Conservation (phyloP, 331 rosid genomes). For the Quercus tomentella region DNA sequence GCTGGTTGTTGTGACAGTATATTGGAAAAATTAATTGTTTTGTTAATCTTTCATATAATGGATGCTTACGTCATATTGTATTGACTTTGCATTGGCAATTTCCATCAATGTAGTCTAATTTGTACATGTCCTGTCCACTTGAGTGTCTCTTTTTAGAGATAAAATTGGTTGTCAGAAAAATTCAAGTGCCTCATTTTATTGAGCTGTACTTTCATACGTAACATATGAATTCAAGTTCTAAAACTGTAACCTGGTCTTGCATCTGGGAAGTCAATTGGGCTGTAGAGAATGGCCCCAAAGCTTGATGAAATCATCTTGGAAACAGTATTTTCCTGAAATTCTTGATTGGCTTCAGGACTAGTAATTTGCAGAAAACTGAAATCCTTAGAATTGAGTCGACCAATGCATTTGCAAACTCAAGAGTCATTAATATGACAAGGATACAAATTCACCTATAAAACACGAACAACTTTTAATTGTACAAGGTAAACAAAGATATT, state of each 20-base stretch:
- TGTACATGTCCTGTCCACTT: too few relatives aligned
- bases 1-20: too few relatives aligned
- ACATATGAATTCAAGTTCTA: constrained; percentile 2
- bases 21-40: too few relatives aligned
- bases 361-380: constrained; percentile 27
- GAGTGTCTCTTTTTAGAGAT: too few relatives aligned
- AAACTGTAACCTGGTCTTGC: constrained; percentile 64
- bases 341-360: constrained; percentile 30
- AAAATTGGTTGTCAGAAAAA: too few relatives aligned
- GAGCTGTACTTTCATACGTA: background rate
- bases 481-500: background rate
- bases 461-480: constrained; percentile 8
- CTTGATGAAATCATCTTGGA: constrained; percentile 28
- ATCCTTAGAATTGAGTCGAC: constrained; percentile 43
- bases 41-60: too few relatives aligned
- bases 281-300: constrained; percentile 31
- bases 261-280: constrained; percentile 75
- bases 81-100: too few relatives aligned
- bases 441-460: constrained; percentile 61
- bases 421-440: constrained; percentile 80
- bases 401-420: constrained; percentile 68
- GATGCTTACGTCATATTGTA: too few relatives aligned
- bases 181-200: background rate
- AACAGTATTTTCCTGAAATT: constrained; percentile 25
- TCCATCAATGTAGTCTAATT: too few relatives aligned